A percentile compares a stretch with the other conserved stretches of the same genome.
phyloP scores from a whole-genome alignment of 306 rosid species.

The Macrotyloma uniflorum region DNA sequence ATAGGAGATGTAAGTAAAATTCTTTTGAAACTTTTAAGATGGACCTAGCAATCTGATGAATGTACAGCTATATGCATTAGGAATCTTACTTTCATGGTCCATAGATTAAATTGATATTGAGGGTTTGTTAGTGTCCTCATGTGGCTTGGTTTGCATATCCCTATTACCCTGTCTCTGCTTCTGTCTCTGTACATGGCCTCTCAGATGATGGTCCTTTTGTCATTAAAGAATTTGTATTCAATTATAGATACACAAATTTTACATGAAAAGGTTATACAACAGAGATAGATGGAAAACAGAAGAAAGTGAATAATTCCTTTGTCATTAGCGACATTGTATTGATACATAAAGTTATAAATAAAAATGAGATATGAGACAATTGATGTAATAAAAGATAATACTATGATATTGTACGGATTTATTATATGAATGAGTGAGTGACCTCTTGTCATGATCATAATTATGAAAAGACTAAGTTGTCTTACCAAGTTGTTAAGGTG shows the following conservation, averaged over 20 bases:
- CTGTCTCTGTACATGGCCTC: background rate
- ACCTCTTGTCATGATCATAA: background rate
- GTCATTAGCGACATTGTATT: background rate
- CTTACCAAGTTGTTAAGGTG: slow-evolving; percentile 22
- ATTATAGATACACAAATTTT: background rate
- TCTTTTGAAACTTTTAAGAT: background rate
- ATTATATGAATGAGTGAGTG: background rate
- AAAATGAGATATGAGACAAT: background rate
- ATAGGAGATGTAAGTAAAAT: background rate
- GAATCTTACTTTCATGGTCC: slow-evolving; percentile 10
- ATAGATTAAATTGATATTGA: slow-evolving; percentile 4
- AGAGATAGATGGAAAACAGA: background rate
- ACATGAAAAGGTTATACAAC: background rate
- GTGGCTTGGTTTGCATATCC: background rate
- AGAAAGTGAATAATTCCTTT: background rate
- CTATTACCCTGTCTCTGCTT: background rate
- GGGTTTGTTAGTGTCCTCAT: background rate
- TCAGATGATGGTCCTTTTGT: slow-evolving; percentile 31
- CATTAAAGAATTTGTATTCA: slow-evolving; percentile 30
- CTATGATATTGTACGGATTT: background rate
- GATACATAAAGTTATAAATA: background rate
- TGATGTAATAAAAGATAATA: background rate
- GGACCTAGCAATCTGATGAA: background rate
- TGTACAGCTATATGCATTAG: background rate
- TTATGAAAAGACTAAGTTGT: slow-evolving; percentile 57